Conservation (phyloP, 176 grass and related monocot species). For the Oryza meyeriana region DNA sequence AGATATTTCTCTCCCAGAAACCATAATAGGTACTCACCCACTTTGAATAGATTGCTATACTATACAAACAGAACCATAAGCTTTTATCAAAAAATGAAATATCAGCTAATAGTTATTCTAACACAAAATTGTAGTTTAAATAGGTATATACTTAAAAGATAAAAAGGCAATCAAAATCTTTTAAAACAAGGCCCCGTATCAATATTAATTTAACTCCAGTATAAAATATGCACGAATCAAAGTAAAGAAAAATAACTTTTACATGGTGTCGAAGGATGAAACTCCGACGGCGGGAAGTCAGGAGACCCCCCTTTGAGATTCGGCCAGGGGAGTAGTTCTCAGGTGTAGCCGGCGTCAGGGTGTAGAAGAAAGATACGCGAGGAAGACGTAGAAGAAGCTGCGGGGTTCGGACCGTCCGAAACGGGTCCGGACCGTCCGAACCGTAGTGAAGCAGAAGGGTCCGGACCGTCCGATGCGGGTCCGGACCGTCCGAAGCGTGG, state of each 20-base stretch:
- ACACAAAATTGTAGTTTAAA: neutral
- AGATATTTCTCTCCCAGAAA: neutral
- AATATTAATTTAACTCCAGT: neutral
- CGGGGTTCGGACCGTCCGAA: no score
- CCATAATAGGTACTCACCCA: neutral
- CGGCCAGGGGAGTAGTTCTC: no score
- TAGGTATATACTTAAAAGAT: neutral
- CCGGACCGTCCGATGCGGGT: no score
- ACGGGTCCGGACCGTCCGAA: no score
- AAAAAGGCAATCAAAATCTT: neutral
- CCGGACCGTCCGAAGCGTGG: no score
- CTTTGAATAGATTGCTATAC: conserved; percentile 2
- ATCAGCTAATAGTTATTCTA: neutral
- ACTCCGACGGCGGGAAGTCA: no score
- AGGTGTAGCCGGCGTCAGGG: no score
- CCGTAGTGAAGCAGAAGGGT: no score
- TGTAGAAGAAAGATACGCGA: no score
- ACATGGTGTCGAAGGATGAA: no score
- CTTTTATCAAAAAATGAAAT: neutral
- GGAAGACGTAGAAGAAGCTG: no score
- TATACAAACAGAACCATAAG: neutral
- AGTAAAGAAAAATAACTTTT: neutral
- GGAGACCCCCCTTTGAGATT: no score
- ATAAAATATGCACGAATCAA: neutral
- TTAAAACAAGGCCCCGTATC: neutral